Conservation (phyloP, 805 yeast genomes). For the Teunomyces gatunensis region DNA sequence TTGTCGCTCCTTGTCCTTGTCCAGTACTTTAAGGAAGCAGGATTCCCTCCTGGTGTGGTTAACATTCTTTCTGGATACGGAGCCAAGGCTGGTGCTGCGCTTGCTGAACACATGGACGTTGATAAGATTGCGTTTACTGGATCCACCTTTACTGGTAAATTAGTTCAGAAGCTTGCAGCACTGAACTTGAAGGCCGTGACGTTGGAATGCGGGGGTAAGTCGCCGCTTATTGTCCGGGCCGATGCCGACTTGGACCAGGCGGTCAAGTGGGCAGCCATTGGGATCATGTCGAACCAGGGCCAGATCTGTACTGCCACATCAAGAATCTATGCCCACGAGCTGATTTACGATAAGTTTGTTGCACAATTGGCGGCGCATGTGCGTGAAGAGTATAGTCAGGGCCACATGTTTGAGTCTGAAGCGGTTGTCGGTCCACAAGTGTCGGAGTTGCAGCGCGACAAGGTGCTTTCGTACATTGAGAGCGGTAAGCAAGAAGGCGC, state of each 20-base stretch:
- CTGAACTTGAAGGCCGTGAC: conserved; percentile 61
- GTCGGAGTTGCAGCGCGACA: conserved; percentile 54
- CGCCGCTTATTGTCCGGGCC: conserved; percentile 59
- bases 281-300: conserved; percentile 63
- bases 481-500: conserved; percentile 47
- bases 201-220: conserved; percentile 72
- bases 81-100: conserved; percentile 61
- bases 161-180: conserved; percentile 62
- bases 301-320: conserved; percentile 71
- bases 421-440: conserved; percentile 63
- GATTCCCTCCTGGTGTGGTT: conserved; percentile 74
- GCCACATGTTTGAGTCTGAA: conserved; percentile 47
- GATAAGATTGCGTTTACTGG: conserved; percentile 57
- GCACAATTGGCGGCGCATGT: conserved; percentile 45
- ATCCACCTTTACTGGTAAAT: conserved; percentile 59
- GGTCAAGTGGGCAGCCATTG: conserved; percentile 65
- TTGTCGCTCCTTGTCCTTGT: conserved; percentile 64
- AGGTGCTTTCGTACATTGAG: conserved; percentile 39
- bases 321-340: conserved; percentile 56
- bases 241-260: conserved; percentile 68
- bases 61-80: conserved; percentile 74
- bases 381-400: conserved; percentile 50
- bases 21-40: conserved; percentile 56
- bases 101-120: conserved; percentile 53
- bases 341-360: conserved; percentile 54